Base-by-base conservation (phyloP, 306 rosid genomes). In the Cajanus cajan region DNA sequence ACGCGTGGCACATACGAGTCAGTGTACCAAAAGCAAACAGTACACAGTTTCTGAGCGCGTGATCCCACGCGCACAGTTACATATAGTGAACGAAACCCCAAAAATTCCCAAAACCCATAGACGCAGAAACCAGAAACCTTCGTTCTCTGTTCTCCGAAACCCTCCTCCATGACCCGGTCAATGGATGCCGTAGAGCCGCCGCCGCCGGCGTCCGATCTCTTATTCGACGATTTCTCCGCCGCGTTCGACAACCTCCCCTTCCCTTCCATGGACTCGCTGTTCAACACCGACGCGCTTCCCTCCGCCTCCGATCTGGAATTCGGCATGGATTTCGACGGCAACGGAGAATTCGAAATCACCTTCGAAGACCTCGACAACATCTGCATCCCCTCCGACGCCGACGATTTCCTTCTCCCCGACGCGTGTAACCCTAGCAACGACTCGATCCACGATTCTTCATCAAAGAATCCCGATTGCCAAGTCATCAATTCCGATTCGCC, bases 351-450 rank as follows among this genome's bases (percentile, higher is more conserved):
- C 73, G 97, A 91, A 48, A 79, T 93, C 68, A 91, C 89, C 6
- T 88, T 96, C n/a, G 98, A 93, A 3, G 99, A 88, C 47, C 70
- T 89, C 2, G 96, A 89, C 11, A 66, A 71, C 3, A 82, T 89
- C 59, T 76, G 37, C 68, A 55, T 92, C 14, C 98, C 97, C 6
- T 78, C 90, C 0, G 91, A 89, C 18, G 52, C 83, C 18, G 94
- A 93, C 2, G 93, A 83, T 33, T 88, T 91, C 58, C 78, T 93
- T 59, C 65, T 88, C 36, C 80, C 87, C 5, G 90, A 85, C 13
- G 85, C 75, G 6, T 58, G 79, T 8, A 90, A 82, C 84, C 70
- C 79, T 37, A 2, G 12, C 4, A 50, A 51, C 8, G 47, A 21
- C 50, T 68, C 84, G 2, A 55, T 2, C 6, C 61, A 43, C 7